Evolutionary conservation across 306 rosid species (phyloP).

Genomic region (Hippophae tibetana): DNA sequence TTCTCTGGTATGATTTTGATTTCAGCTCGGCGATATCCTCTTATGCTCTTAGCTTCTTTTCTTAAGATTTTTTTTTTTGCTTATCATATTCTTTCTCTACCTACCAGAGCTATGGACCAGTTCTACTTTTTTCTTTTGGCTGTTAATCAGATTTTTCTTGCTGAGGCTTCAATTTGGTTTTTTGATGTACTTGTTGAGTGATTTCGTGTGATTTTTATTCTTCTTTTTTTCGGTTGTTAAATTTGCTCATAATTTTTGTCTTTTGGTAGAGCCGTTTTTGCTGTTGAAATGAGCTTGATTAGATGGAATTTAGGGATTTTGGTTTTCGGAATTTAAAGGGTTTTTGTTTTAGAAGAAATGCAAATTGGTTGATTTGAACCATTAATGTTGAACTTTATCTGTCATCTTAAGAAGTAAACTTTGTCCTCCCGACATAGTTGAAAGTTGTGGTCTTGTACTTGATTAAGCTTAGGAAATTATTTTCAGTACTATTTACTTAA

Average conservation of each 20-base stretch:
- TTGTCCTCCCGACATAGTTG: not conserved
- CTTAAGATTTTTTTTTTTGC: not conserved
- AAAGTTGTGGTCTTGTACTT: not conserved
- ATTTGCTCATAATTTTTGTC: conserved; percentile 2
- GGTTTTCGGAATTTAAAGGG: conserved; percentile 19
- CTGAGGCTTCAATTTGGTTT: not conserved
- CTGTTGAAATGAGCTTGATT: conserved; percentile 11
- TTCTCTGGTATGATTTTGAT: conserved; percentile 23
- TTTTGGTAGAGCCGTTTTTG: conserved; percentile 1
- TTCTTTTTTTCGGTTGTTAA: not conserved
- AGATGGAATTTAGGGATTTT: conserved; percentile 9
- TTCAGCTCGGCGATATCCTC: conserved; percentile 8
- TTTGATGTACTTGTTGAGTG: not conserved
- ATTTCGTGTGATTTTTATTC: conserved; percentile 11
- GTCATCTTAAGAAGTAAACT: not conserved
- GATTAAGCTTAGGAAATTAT: not conserved
- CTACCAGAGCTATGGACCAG: not conserved
- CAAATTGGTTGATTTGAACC: not conserved
- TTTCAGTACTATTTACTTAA: not conserved
- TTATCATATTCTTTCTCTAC: not conserved
- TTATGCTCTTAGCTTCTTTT: not conserved
- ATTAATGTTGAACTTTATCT: not conserved
- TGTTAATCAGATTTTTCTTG: not conserved
- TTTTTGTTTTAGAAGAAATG: not conserved
- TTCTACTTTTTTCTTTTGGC: not conserved